phyloP scores from a whole-genome alignment of 75 land plant genomes.

The Sequoiadendron giganteum region DNA sequence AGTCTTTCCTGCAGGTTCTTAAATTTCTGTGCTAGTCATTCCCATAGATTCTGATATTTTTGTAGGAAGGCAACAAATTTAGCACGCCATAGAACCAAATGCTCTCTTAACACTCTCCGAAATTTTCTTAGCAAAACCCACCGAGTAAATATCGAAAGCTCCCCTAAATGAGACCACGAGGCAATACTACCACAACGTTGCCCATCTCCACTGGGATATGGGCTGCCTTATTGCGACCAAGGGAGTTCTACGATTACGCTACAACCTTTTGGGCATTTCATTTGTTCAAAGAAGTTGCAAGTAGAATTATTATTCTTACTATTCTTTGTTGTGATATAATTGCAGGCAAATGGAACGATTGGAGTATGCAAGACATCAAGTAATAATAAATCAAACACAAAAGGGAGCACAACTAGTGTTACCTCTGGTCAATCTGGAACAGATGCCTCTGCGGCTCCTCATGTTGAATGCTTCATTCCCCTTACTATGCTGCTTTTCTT shows the following conservation, averaged over 20 bases:
- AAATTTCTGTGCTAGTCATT: background rate
- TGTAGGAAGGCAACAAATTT: background rate
- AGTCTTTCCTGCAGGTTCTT: background rate
- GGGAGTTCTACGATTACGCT: background rate
- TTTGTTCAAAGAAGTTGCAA: background rate
- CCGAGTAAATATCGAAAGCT: background rate
- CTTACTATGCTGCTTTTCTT: background rate
- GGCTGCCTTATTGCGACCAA: background rate
- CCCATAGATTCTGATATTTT: background rate
- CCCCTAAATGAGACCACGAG: background rate
- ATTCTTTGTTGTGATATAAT: background rate
- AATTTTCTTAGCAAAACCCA: background rate
- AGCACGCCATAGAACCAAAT: background rate
- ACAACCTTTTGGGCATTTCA: too few species aligned
- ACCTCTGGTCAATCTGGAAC: background rate
- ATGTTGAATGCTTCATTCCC: background rate
- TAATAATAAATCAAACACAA: background rate
- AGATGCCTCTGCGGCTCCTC: background rate
- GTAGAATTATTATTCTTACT: background rate
- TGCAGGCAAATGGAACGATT: constrained; percentile 4
- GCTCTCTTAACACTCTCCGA: background rate
- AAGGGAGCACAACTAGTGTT: background rate
- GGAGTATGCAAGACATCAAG: constrained; percentile 4
- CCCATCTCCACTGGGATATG: background rate
- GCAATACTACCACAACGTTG: background rate